Percentiles rank a stretch among this genome's conserved stretches.
phyloP scores from a whole-genome alignment of 208 protist genomes.

The Sergeia podlipaevii region DNA sequence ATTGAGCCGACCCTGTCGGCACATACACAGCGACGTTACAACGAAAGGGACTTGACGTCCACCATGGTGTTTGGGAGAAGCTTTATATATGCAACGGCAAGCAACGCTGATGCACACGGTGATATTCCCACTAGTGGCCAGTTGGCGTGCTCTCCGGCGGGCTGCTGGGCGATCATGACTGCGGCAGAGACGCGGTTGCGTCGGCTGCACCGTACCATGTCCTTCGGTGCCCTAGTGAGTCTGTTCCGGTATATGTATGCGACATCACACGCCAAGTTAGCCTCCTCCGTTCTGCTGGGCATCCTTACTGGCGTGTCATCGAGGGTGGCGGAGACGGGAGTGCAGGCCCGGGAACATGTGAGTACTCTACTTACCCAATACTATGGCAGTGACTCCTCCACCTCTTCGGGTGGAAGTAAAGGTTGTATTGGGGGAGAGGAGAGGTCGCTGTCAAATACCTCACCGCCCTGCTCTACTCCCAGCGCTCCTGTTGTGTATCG shows the following conservation, averaged over 20 bases:
- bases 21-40: neutral
- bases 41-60: neutral
- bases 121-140: neutral
- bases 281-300: conserved; percentile 34
- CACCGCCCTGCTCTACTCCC: too few relatives aligned
- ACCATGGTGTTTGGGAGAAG: neutral
- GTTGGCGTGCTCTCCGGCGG: conserved; percentile 8
- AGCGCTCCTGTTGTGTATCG: too few relatives aligned
- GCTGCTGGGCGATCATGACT: conserved; percentile 43
- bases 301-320: conserved; percentile 37
- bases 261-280: conserved; percentile 25
- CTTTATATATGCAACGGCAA: too few relatives aligned
- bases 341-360: conserved; percentile 29
- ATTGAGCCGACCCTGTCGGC: conserved; percentile 1
- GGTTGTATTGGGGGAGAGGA: neutral
- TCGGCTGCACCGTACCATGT: conserved; percentile 19
- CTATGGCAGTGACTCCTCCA: neutral
- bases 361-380: conserved; percentile 1
- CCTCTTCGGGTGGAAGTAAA: too few relatives aligned
- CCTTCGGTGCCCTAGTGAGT: conserved; percentile 31
- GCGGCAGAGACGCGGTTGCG: conserved; percentile 24
- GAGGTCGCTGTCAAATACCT: neutral
- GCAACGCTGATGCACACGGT: conserved; percentile 11
- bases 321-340: conserved; percentile 28
- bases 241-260: conserved; percentile 58